Evolutionary conservation across 352 stramenopile species (phyloP), one percentile per base, ranked within the genome.

Genomic region (Pythium folliculosum): DNA sequence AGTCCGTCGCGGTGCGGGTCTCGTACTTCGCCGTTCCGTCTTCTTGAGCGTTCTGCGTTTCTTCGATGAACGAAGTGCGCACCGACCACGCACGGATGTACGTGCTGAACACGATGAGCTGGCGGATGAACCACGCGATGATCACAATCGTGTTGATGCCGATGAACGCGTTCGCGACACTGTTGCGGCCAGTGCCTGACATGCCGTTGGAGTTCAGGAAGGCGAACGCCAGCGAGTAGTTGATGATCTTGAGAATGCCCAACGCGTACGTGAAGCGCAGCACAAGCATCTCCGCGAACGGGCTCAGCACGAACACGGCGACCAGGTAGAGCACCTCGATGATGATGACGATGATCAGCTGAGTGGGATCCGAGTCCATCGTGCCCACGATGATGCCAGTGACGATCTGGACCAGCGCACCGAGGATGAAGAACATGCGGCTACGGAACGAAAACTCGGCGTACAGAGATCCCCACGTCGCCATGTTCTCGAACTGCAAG

Each of bases 341-440:
- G 19, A 65, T 60, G n/a, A 90, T 81, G 27, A 90, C 60, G 25
- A 78, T 76, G 57, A 90, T 65, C 32, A 71, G 71, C 65, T 90
- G 81, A 21, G 69, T 81, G 43, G 81, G 74, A 32, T 87, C 79
- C 8, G 74, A 64, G n/a, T 82, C 78, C 60, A 88, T 75, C 21
- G 73, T 74, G 19, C 80, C 84, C 19, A 92, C 71, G 30, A 83
- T 61, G 43, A 90, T 65, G 4, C 80, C 83, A 12, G 72, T 88
- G 12, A 74, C 55, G 62, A 89, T 80, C 70, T 92, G 82, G 12
- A 89, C 71, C 8, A 84, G 60, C 5, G 80, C 78, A 16, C 76
- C 75, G 21, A 89, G 66, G 16, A 87, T 72, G 65, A 89, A 89
- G 69, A 92, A 90, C 67, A 92, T 77, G 16, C 84, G 84, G 43